Base-by-base conservation (phyloP, 164 flowering plant genomes). In the Vitis amurensis region DNA sequence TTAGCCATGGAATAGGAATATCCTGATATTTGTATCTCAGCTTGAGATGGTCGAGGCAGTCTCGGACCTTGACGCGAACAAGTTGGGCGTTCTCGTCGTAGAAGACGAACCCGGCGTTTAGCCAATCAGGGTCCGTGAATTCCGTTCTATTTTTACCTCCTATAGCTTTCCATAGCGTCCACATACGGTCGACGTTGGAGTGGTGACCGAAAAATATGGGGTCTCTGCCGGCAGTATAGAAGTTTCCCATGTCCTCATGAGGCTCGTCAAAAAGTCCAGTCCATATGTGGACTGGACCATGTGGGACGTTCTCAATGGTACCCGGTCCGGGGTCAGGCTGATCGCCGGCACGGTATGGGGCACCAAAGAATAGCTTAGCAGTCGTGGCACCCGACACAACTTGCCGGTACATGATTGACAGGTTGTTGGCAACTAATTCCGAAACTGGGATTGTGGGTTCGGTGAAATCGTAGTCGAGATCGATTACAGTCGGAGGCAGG, bases 201-300 rank as follows among this genome's bases (percentile, higher is more conserved):
- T 88, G 95, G 61, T 87, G 95, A 10, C 80, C 73, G 49, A 16
- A 88, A 71, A 90, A 90, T 3, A 89, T 74, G 0, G 89, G 65
- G 19, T 88, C 92, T 12, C 91, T 72, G 0, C 63, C 94, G 0
- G 94, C 89, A 0, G 90, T 86, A 78, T 87, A 89, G 59, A 91
- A 89, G 55, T 82, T 86, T 1, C 91, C 91, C 91, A 89, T 89
- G 74, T 91, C 60, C 62, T 89, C 93, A 59, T 87, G 86, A 0
- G 90, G 90, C 50, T 85, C 0, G 27, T 23, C 27, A 23, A 23
- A 23, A 86, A 2, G 63, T 81, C 29, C 49, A 63, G 31, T 82
- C 90, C 90, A 86, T 0, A 53, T 0, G 55, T 86, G 90, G 9
- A 86, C 72, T 23, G 82, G 64, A 2, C 77, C 79, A 47, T 86